A percentile compares a stretch with the other conserved stretches of the same genome.
Conservation (phyloP, 805 yeast genomes). For the Wickerhamomyces sydowiorum region DNA sequence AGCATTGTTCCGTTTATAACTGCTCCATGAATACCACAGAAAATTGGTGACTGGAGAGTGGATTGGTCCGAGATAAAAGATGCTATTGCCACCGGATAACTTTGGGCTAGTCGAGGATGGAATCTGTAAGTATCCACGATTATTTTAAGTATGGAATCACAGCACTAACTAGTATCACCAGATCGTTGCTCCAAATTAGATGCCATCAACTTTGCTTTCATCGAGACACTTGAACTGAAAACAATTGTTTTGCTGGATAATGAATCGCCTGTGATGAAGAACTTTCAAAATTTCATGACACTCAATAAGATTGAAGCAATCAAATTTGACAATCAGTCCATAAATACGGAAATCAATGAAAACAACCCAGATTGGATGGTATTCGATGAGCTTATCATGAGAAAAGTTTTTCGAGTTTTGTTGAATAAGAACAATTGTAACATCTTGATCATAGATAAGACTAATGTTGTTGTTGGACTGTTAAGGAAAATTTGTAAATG, state of each 20-base stretch:
- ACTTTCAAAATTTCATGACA: slow-evolving; percentile 60
- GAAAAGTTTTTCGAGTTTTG: slow-evolving; percentile 58
- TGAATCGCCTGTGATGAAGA: slow-evolving; percentile 68
- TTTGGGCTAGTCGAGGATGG: slow-evolving; percentile 91
- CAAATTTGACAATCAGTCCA: slow-evolving; percentile 26
- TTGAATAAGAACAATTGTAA: slow-evolving; percentile 62
- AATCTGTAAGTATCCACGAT: slow-evolving; percentile 33
- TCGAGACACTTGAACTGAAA: slow-evolving; percentile 64
- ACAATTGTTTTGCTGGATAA: slow-evolving; percentile 75
- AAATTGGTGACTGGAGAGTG: no score
- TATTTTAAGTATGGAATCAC: not conserved
- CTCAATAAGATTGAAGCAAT: slow-evolving; percentile 45
- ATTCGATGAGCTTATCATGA: slow-evolving; percentile 58
- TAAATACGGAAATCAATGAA: slow-evolving; percentile 19
- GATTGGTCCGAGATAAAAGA: no score
- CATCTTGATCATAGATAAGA: slow-evolving; percentile 69
- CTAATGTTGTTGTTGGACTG: slow-evolving; percentile 75
- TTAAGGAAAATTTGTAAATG: slow-evolving; percentile 81
- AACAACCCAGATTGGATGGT: slow-evolving; percentile 55
- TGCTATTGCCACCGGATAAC: slow-evolving; percentile 91
- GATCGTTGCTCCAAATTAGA: slow-evolving; percentile 77
- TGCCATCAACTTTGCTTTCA: slow-evolving; percentile 69
- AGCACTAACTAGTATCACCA: slow-evolving; percentile 6
- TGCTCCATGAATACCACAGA: no score
- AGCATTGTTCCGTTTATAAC: no score